A percentile compares a stretch with the other conserved stretches of the same genome.
These are phyloP conservation scores for Acanthamoeba sp. DNA, from an alignment of 208 protist genomes.

Conservation along the genomic window DNA sequence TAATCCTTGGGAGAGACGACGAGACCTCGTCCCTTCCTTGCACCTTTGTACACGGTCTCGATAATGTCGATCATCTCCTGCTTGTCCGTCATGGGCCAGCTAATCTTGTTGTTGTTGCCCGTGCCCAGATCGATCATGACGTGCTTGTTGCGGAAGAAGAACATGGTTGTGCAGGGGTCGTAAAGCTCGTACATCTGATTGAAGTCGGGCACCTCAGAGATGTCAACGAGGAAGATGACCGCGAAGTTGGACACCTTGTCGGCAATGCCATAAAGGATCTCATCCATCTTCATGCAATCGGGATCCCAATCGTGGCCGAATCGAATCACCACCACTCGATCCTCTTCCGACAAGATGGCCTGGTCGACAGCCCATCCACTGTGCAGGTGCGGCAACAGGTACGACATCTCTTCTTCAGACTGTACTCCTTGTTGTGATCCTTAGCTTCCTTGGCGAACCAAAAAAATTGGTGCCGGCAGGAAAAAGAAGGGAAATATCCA, in stretches of 20 bases:
- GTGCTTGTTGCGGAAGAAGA: constrained; percentile 99
- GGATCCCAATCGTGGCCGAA: constrained; percentile 96
- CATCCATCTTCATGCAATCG: constrained; percentile 95
- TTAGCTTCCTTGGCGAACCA: neutral
- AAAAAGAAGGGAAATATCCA: too few relatives aligned
- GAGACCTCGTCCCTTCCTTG: constrained; percentile 95
- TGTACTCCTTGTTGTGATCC: neutral
- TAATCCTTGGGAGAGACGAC: constrained; percentile 98
- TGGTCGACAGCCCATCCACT: constrained; percentile 96
- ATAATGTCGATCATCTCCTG: constrained; percentile 98
- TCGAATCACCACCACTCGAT: constrained; percentile 93
- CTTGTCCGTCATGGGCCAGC: constrained; percentile 96
- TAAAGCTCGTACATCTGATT: constrained; percentile 99
- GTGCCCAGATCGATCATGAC: constrained; percentile 99
- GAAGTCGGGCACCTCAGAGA: constrained; percentile 97
- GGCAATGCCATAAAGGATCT: constrained; percentile 86
- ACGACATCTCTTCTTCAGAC: constrained; percentile 79
- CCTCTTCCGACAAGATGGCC: constrained; percentile 91
- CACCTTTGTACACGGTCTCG: constrained; percentile 95
- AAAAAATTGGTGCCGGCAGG: too few relatives aligned
- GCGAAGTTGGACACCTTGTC: constrained; percentile 93
- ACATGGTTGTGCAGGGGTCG: constrained; percentile 99
- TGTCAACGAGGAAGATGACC: constrained; percentile 96
- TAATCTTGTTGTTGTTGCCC: constrained; percentile 99
- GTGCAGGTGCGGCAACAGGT: constrained; percentile 93